These are phyloP conservation scores for Hemerocallis citrina DNA, from an alignment of 106 monocot species.

Conservation along the genomic window DNA sequence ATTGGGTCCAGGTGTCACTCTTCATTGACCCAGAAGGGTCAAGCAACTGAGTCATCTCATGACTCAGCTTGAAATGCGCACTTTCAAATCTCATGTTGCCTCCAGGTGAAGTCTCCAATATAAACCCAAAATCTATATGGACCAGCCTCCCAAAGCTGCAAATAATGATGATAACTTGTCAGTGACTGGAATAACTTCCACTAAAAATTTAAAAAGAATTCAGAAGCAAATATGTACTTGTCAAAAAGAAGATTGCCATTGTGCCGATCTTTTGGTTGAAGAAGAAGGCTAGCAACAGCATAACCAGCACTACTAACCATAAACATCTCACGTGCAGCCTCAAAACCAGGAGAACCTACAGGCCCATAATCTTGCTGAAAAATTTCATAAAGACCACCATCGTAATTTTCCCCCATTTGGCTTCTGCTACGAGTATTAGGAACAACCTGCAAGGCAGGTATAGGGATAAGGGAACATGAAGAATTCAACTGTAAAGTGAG, in stretches of 20 bases:
- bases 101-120: constrained; percentile 95
- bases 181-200: background rate
- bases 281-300: constrained; percentile 95
- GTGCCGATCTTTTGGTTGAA: constrained; percentile 98
- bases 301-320: constrained; percentile 97
- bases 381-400: constrained; percentile 95
- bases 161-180: constrained; percentile 1
- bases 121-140: constrained; percentile 99
- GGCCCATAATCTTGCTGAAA: constrained; percentile 99
- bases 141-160: constrained; percentile 88
- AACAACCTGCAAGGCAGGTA: constrained; percentile 51
- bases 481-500: background rate
- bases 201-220: background rate
- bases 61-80: constrained; percentile 97
- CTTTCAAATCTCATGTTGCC: constrained; percentile 97
- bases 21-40: constrained; percentile 99
- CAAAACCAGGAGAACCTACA: constrained; percentile 82
- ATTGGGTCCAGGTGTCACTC: constrained; percentile 93
- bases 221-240: constrained; percentile 29
- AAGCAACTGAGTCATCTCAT: constrained; percentile 98
- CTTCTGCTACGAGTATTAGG: constrained; percentile 96
- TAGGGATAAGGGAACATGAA: constrained; percentile 3
- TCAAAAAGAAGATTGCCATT: constrained; percentile 99
- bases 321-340: constrained; percentile 95
- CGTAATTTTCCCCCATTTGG: constrained; percentile 97